Conservation (phyloP, 2,329 filamentous ascomycete species). For the Pseudofabraea citricarpa region DNA sequence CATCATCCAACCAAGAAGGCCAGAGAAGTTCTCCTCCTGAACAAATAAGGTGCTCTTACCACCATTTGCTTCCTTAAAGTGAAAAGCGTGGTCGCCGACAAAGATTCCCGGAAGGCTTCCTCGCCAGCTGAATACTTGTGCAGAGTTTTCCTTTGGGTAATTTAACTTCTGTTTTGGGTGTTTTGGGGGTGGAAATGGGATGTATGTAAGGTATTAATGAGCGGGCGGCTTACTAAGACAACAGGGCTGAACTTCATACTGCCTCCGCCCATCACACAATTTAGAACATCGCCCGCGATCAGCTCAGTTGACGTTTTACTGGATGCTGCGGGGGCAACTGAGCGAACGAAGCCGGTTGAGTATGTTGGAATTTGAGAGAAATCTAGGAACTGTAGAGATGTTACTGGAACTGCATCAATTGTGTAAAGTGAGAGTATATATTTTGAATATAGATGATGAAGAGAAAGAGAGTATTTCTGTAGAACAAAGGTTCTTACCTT, state of each 20-base stretch:
- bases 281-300: too few species aligned
- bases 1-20: background rate
- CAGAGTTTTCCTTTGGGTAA: background rate
- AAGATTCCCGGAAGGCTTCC: background rate
- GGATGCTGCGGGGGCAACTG: background rate
- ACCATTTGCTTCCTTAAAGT: background rate
- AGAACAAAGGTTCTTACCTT: background rate
- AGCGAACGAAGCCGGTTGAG: background rate
- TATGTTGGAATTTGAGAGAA: background rate
- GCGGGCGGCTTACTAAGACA: background rate
- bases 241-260: background rate
- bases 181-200: background rate
- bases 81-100: background rate
- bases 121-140: background rate
- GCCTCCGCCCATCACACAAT: background rate
- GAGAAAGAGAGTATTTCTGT: background rate
- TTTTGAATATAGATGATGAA: background rate
- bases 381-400: background rate
- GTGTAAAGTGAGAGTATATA: background rate
- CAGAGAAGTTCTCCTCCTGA: background rate
- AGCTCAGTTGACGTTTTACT: too few species aligned
- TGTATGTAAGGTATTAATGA: background rate
- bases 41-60: background rate
- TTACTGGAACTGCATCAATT: background rate
- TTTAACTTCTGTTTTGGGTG: too few species aligned